A percentile compares a stretch with the other conserved stretches of the same genome.
Conservation (phyloP, 169 alveolate species). For the Neospora caninum region DNA sequence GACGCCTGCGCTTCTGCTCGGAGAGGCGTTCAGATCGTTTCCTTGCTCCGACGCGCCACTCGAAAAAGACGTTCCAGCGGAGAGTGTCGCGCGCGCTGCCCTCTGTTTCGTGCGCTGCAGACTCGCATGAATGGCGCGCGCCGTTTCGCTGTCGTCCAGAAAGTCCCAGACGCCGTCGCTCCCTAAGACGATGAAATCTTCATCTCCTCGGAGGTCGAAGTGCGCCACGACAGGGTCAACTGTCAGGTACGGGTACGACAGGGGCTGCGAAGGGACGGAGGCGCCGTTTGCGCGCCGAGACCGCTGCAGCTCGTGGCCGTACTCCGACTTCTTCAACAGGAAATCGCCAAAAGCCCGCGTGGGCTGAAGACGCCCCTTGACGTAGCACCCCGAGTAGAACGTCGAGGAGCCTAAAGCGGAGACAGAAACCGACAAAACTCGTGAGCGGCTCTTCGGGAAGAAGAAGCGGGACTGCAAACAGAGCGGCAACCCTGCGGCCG, state of each 20-base stretch:
- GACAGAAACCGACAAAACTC: background rate
- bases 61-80: no score
- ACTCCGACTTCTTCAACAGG: slow-evolving; percentile 67
- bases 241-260: slow-evolving; percentile 75
- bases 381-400: slow-evolving; percentile 67
- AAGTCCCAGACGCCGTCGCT: slow-evolving; percentile 79
- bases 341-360: slow-evolving; percentile 81
- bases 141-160: slow-evolving; percentile 70
- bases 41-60: background rate
- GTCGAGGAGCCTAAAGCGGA: background rate
- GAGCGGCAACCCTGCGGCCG: no score
- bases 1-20: background rate
- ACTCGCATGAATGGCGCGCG: slow-evolving; percentile 6
- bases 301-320: slow-evolving; percentile 62
- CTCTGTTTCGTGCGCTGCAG: slow-evolving; percentile 46
- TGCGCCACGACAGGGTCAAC: slow-evolving; percentile 70
- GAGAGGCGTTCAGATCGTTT: background rate
- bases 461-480: background rate
- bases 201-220: slow-evolving; percentile 55
- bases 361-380: slow-evolving; percentile 81
- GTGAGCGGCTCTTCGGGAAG: background rate
- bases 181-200: slow-evolving; percentile 72
- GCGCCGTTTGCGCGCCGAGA: slow-evolving; percentile 51
- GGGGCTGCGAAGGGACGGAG: background rate
- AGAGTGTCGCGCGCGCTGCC: background rate